Conservation (phyloP, 2,329 filamentous ascomycete species). For the Celoporthe dispersa region DNA sequence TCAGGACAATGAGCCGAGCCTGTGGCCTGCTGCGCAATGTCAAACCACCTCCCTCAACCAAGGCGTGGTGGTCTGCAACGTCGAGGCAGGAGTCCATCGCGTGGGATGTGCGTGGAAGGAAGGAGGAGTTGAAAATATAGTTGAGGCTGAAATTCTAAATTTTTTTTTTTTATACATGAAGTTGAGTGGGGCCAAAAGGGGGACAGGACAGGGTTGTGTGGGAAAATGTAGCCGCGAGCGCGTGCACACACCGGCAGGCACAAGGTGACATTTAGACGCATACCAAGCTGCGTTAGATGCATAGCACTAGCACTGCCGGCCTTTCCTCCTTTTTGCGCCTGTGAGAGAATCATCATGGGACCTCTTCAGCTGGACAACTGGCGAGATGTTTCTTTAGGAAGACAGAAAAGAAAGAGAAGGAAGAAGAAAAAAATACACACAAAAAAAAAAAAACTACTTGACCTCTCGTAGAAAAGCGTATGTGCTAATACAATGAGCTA, state of each 20-base stretch:
- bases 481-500: not conserved
- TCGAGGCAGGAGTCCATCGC: not conserved
- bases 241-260: conserved; percentile 4
- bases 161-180: conserved; percentile 3
- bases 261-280: not conserved
- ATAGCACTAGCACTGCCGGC: not conserved
- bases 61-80: not conserved
- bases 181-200: not conserved
- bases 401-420: not conserved
- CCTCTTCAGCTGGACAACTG: not conserved
- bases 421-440: not conserved
- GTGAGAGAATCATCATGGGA: not conserved
- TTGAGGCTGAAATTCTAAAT: conserved; percentile 10
- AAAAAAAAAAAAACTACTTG: no score
- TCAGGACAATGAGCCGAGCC: not conserved
- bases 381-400: not conserved
- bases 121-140: not conserved
- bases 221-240: conserved; percentile 10
- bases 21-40: not conserved
- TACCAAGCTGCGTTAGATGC: not conserved
- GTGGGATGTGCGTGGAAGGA: not conserved
- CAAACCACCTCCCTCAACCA: not conserved
- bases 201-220: not conserved
- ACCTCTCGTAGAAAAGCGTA: not conserved
- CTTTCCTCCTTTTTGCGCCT: not conserved